Conservation (phyloP, 2,329 filamentous ascomycete species). For the Basipetospora chlamydospora region DNA sequence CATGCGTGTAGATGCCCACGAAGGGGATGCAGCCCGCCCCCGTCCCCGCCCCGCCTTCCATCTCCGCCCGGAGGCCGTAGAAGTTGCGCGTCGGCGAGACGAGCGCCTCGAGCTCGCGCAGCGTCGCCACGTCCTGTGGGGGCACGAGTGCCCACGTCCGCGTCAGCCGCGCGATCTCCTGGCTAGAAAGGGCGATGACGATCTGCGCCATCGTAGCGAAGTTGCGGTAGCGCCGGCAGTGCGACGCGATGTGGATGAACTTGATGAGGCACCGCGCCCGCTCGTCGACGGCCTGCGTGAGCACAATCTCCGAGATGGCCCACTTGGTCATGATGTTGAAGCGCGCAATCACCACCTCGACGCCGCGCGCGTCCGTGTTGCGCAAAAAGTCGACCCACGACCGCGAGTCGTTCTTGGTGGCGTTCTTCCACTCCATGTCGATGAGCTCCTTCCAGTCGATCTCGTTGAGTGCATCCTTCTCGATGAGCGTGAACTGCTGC, state of each 20-base stretch:
- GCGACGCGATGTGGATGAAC: slow-evolving; percentile 65
- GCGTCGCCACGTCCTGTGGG: slow-evolving; percentile 45
- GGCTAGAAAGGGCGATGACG: slow-evolving; percentile 60
- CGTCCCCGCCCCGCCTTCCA: slow-evolving; percentile 47
- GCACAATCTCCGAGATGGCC: slow-evolving; percentile 64
- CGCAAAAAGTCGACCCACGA: slow-evolving; percentile 76
- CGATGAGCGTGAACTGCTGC: slow-evolving; percentile 72
- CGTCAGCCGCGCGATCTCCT: slow-evolving; percentile 52
- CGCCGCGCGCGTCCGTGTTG: slow-evolving; percentile 55
- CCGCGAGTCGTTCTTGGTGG: slow-evolving; percentile 45
- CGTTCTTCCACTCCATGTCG: slow-evolving; percentile 68
- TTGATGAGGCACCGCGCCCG: slow-evolving; percentile 66
- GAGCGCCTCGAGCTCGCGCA: slow-evolving; percentile 55
- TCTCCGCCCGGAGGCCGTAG: slow-evolving; percentile 60
- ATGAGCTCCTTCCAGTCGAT: slow-evolving; percentile 82
- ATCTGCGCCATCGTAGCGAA: slow-evolving; percentile 76
- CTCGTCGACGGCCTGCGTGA: slow-evolving; percentile 59
- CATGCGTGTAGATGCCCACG: slow-evolving; percentile 71
- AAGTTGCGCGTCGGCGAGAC: slow-evolving; percentile 70
- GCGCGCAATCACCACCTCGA: slow-evolving; percentile 71
- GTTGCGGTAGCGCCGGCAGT: slow-evolving; percentile 63
- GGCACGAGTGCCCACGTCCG: slow-evolving; percentile 62
- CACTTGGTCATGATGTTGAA: slow-evolving; percentile 86
- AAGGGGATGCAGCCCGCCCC: slow-evolving; percentile 68
- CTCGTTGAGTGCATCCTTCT: slow-evolving; percentile 74